Base-by-base conservation (phyloP, 768 basidiomycete genomes). In the Boletellus sp. region DNA sequence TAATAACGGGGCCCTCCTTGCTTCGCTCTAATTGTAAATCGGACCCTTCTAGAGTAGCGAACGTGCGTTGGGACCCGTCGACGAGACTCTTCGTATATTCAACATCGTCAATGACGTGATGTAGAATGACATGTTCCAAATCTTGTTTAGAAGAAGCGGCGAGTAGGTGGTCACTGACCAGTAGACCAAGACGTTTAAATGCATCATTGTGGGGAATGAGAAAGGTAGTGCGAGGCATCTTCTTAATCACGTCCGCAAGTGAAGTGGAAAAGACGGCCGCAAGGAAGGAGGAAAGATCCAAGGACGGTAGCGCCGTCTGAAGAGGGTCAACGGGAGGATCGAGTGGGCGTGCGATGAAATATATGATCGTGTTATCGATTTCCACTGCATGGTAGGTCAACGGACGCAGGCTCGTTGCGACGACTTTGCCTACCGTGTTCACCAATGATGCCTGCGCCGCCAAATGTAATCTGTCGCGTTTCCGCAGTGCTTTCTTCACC, bases 131-230 rank as follows among this genome's bases (percentile, higher is more conserved):
- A 26, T 78, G 81, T 59, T 86, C 83, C 40, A 98, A 71, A 63
- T 97, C 94, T 48, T 78, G 67, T 62, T 86, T 90, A 6, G 88
- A 84, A 26, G 87, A 78, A 2, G 90, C 72, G 0, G 87, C 74
- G 13, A 97, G 80, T 11, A 99, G 80, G 66, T 97, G 92, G 15
- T 78, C 79, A 70, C 90, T 93, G 54, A 91, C 86, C 38, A 99
- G 79, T 46, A 76, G 60, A 6, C 96, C 96, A 6, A 98, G 78
- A 8, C 84, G 79, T 53, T 83, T 80, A 73, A 96, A 99, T 0
- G 93, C 96, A n/a, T 71, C 65, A 62, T 99, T 99, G 39, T 79
- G 83, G 9, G 96, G 96, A 31, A 96, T 83, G 35, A 99, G 78
- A 50, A 93, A 78, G 3, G 94, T 87, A 1, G 86, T 85, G 8